phyloP scores from a whole-genome alignment of 2,329 filamentous ascomycete species.

The Nannizzia gypsea region DNA sequence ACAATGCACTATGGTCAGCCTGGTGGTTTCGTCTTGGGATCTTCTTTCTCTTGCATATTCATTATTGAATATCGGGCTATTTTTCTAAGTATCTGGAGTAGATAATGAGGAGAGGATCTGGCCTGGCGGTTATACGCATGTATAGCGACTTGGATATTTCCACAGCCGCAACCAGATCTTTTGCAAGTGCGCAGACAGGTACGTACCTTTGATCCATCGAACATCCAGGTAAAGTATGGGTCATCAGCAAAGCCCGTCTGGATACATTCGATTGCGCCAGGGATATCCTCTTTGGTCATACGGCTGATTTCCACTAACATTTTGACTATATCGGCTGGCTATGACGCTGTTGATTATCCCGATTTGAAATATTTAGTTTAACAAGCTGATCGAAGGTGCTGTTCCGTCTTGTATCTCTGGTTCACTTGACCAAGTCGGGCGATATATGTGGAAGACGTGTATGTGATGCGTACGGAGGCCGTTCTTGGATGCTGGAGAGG shows the following conservation, averaged over 20 bases:
- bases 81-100: background rate
- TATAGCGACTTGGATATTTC: background rate
- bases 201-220: constrained; percentile 46
- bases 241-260: constrained; percentile 56
- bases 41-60: background rate
- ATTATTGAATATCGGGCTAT: background rate
- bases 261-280: constrained; percentile 52
- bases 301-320: constrained; percentile 46
- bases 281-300: constrained; percentile 49
- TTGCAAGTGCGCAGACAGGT: background rate
- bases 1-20: background rate
- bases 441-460: background rate
- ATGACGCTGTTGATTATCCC: background rate
- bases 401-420: background rate
- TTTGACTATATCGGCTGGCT: background rate
- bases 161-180: background rate
- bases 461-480: background rate
- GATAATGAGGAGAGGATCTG: background rate
- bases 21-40: background rate
- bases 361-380: background rate
- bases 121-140: background rate
- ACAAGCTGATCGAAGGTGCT: background rate
- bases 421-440: background rate
- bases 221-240: constrained; percentile 56
- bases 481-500: background rate